Evolutionary conservation across 768 basidiomycete species (phyloP).

Genomic region (Kwoniella dendrophila): DNA sequence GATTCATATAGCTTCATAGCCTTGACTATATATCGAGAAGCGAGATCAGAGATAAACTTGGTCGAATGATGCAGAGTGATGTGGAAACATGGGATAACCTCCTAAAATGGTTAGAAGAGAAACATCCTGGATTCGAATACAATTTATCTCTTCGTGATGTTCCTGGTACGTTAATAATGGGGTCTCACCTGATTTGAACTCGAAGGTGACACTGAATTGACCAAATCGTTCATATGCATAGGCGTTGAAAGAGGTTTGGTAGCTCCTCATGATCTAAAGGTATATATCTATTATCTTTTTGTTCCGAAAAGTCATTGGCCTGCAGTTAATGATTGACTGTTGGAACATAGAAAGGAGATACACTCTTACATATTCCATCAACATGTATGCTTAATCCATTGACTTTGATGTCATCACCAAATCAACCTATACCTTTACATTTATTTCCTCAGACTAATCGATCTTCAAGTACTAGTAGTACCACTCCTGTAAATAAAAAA

Average conservation of each 20-base stretch:
- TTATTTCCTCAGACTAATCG: constrained; percentile 31
- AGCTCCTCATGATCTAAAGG: constrained; percentile 59
- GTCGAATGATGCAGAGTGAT: neutral
- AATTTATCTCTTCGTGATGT: constrained; percentile 62
- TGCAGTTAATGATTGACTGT: constrained; percentile 55
- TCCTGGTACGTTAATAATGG: constrained; percentile 59
- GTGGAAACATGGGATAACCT: constrained; percentile 59
- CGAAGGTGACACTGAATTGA: neutral
- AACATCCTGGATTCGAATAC: constrained; percentile 58
- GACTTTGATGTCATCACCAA: constrained; percentile 70
- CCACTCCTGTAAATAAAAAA: constrained; percentile 4
- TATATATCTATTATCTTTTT: constrained; percentile 46
- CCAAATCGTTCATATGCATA: constrained; percentile 36
- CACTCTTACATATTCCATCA: constrained; percentile 72
- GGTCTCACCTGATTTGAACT: neutral
- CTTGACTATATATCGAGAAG: neutral
- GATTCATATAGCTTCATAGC: too few species aligned
- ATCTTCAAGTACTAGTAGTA: too few species aligned
- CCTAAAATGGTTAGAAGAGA: constrained; percentile 62
- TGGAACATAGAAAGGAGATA: constrained; percentile 53
- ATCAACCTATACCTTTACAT: constrained; percentile 58
- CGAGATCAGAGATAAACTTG: neutral
- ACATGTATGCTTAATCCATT: constrained; percentile 70
- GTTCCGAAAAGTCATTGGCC: neutral
- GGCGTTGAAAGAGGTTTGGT: constrained; percentile 75